Percentiles rank a stretch among this genome's conserved stretches.
phyloP scores from a whole-genome alignment of 305 asterid genomes.

The Solanum chacoense region DNA sequence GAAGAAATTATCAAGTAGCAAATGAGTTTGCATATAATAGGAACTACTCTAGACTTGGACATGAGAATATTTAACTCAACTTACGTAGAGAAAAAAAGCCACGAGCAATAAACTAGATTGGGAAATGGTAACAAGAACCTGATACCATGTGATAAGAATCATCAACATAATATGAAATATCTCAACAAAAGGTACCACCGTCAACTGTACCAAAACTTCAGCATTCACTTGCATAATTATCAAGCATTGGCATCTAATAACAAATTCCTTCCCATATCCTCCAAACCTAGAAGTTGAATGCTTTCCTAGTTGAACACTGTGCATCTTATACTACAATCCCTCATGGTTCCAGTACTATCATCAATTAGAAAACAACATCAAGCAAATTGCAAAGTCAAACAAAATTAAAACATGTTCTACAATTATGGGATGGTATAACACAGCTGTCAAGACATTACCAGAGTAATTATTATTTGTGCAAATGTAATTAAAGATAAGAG shows the following conservation, averaged over 20 bases:
- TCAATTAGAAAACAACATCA: slow-evolving; percentile 14
- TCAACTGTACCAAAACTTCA: neutral
- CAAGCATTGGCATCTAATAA: neutral
- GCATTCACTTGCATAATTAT: neutral
- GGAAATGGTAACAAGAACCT: neutral
- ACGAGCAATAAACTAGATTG: neutral
- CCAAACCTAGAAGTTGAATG: neutral
- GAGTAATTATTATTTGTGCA: neutral
- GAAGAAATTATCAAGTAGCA: neutral
- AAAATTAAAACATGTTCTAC: neutral
- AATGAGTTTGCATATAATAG: neutral
- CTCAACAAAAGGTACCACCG: neutral
- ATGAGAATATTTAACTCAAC: neutral
- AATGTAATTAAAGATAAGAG: neutral
- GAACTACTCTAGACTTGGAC: neutral
- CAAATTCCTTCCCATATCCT: neutral
- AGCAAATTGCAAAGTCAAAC: slow-evolving; percentile 18
- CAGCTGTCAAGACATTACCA: neutral
- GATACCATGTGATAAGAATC: neutral
- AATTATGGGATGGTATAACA: neutral
- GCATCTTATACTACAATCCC: slow-evolving; percentile 12
- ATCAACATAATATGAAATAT: neutral
- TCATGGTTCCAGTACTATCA: neutral
- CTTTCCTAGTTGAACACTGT: neutral
- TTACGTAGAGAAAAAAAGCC: neutral